phyloP scores from a whole-genome alignment of 1,284 basidiomycete genomes.

The Papiliotrema flavescens region DNA sequence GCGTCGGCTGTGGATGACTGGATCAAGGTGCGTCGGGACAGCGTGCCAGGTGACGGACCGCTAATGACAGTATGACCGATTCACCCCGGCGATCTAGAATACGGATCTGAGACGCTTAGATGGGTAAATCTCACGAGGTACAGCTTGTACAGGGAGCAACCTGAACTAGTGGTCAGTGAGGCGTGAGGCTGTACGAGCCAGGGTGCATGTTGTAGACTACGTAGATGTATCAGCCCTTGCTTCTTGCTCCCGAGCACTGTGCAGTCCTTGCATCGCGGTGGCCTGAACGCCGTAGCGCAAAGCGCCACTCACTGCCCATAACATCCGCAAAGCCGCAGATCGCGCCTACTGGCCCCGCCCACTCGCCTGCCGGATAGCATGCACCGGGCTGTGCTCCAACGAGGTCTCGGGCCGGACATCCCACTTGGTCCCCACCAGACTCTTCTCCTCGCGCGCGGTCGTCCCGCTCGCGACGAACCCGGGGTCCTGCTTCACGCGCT shows the following conservation, averaged over 20 bases:
- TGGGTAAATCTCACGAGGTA: too few species aligned
- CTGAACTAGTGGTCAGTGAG: neutral
- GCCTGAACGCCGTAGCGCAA: too few species aligned
- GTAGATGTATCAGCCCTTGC: neutral
- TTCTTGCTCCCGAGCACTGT: neutral
- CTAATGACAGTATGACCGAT: conserved; percentile 28
- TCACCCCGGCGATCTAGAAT: conserved; percentile 23
- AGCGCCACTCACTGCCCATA: too few species aligned
- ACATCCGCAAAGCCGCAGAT: too few species aligned
- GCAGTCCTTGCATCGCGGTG: too few species aligned
- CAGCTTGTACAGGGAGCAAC: too few species aligned
- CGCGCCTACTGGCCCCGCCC: conserved; percentile 4
- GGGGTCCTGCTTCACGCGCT: neutral
- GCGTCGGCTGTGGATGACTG: conserved; percentile 67
- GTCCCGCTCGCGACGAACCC: neutral
- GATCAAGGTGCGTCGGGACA: conserved; percentile 37
- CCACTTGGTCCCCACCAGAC: conserved; percentile 61
- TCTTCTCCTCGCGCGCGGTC: conserved; percentile 49
- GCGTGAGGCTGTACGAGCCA: neutral
- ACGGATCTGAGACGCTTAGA: too few species aligned
- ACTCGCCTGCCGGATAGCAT: conserved; percentile 26
- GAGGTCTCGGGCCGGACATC: conserved; percentile 43
- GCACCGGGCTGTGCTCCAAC: conserved; percentile 29
- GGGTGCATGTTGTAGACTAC: neutral
- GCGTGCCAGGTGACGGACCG: neutral